These are phyloP conservation scores for Macrocybe gigantea DNA, from an alignment of 768 basidiomycete species.

Conservation along the genomic window DNA sequence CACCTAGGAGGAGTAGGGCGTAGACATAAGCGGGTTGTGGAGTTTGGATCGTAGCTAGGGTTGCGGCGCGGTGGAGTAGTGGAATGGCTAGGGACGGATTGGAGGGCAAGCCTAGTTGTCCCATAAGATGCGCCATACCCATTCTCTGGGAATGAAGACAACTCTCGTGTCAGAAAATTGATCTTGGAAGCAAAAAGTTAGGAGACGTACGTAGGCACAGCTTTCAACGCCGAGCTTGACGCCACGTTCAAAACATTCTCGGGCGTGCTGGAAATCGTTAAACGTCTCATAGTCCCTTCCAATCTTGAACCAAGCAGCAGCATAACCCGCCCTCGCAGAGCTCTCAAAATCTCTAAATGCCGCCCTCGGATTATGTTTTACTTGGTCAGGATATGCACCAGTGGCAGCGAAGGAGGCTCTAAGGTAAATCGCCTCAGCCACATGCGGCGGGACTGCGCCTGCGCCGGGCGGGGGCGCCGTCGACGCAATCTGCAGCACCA, in stretches of 20 bases:
- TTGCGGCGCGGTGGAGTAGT: constrained; percentile 73
- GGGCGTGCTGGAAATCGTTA: constrained; percentile 66
- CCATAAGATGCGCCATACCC: constrained; percentile 89
- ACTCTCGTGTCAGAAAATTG: constrained; percentile 4
- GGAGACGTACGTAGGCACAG: constrained; percentile 66
- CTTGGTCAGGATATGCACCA: constrained; percentile 62
- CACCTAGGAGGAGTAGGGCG: constrained; percentile 79
- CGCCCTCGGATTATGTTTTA: constrained; percentile 61
- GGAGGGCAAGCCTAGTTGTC: constrained; percentile 66
- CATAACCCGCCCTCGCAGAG: constrained; percentile 72
- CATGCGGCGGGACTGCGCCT: constrained; percentile 29
- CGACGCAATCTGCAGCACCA: constrained; percentile 54
- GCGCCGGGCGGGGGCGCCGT: constrained; percentile 12
- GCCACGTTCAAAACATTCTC: constrained; percentile 84
- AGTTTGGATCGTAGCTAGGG: constrained; percentile 61
- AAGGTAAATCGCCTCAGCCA: constrained; percentile 72
- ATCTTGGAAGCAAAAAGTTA: constrained; percentile 3
- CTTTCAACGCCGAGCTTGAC: constrained; percentile 68
- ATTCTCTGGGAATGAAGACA: constrained; percentile 52
- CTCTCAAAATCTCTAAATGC: constrained; percentile 91
- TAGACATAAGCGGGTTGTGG: constrained; percentile 89
- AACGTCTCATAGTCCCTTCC: constrained; percentile 91
- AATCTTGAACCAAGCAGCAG: constrained; percentile 85
- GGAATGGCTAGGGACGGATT: constrained; percentile 57
- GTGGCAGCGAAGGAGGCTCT: constrained; percentile 69